Base-by-base conservation (phyloP, 2,329 filamentous ascomycete species). In the Cladosporium oxysporum region DNA sequence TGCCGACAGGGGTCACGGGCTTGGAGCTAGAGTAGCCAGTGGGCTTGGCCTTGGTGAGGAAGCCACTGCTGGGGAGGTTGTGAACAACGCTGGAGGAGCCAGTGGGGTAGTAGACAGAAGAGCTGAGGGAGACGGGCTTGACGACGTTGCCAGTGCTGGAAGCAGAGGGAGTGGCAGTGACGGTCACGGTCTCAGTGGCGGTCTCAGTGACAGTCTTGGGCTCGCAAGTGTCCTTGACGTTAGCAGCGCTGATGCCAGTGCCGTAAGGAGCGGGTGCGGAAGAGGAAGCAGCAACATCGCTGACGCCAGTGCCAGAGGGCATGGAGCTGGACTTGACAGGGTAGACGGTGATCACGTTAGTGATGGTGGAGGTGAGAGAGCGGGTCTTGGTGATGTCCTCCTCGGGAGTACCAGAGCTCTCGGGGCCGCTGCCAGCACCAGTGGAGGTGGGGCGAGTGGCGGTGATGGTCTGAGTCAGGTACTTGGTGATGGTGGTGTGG, bases 281-380 rank as follows among this genome's bases (percentile, higher is more conserved):
- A 52, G 49, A 61, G 28, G 66, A 59, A 26, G 53, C 66, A 41
- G 31, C 62, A 28, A 47, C 47, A 18, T 57, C 26, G 44, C 58
- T 60, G 29, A 11, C 58, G 35, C 62, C 62, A 23, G 37, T 55
- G 37, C 55, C 47, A 12, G 33, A 31, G 6, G 58, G 16, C 21
- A 49, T 33, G 26, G 63, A 58, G 33, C 35, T 26, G 62, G 68
- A 67, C 29, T 62, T 62, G 50, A 69, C 71, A 35, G 74, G 72
- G 70, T 72, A 74, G 66, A 77, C 75, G 28, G 76, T 77, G 69
- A 77, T 69, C 68, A 69, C 70, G 70, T 72, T 74, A 67, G 73
- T 76, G 37, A 73, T 66, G 59, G 75, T 77, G 12, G 75, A 76
- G 66, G 76, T 77, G 21, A 70, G 71, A 57, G 69, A 62, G 66